phyloP scores from a whole-genome alignment of 345 rosid species.

The Tarenaya hassleriana region DNA sequence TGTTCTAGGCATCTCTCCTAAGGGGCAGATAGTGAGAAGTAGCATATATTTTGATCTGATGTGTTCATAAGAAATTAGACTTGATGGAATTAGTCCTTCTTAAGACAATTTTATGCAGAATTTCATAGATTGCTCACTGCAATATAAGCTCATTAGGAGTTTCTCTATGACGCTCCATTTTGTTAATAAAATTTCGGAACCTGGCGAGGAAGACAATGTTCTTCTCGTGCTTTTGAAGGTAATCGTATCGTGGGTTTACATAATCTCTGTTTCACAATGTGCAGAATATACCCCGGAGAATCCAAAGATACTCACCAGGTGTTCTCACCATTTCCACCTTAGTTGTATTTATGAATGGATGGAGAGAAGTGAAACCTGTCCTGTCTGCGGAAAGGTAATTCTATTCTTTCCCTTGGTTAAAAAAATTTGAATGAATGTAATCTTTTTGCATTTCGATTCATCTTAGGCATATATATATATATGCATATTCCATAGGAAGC shows the following conservation, averaged over 20 bases:
- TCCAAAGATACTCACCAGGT: constrained; percentile 85
- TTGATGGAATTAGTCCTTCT: neutral
- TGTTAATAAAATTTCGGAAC: no score
- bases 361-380: constrained; percentile 99
- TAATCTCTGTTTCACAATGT: neutral
- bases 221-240: neutral
- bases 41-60: constrained; percentile 1
- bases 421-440: no score
- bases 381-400: constrained; percentile 95
- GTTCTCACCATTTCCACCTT: constrained; percentile 96
- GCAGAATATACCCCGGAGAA: constrained; percentile 93
- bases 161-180: neutral
- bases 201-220: no score
- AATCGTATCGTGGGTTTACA: neutral
- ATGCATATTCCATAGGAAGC: no score
- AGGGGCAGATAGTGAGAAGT: neutral
- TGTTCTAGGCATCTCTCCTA: neutral
- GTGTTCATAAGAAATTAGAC: neutral
- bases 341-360: constrained; percentile 99
- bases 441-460: no score
- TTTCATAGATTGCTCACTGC: neutral
- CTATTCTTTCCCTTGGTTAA: constrained; percentile 13
- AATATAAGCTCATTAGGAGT: neutral
- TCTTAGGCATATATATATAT: no score
- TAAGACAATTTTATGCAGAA: neutral